Evolutionary conservation across 2,329 filamentous ascomycete genomes (phyloP), one percentile per base, ranked within the genome.

Genomic region (Macrophomina pseudophaseolina): DNA sequence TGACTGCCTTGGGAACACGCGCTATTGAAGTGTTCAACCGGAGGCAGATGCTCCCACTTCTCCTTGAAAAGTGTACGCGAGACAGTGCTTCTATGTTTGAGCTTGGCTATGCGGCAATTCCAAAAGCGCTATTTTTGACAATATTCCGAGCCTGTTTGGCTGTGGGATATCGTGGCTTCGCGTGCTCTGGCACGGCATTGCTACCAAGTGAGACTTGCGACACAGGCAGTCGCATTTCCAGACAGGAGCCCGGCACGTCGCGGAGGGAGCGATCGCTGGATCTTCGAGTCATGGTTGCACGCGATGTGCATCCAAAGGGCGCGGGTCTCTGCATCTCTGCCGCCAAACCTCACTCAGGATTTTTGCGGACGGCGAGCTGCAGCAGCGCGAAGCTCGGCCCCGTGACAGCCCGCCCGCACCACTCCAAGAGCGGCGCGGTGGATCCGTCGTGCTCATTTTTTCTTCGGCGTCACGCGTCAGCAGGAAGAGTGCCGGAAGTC

Each of bases 231-330:
- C 58, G 58, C 58, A 62, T 62, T 62, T n/a, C 30, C 46, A 64
- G n/a, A 48, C 62, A 51, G 52, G 44, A 33, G 46, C 44, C 54
- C 64, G 54, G 64, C 64, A 60, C 28, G 18, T 33, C 44, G 54
- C 52, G 53, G 52, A 60, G 53, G 52, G 52, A 42, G 46, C 53
- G 64, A 66, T 66, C 53, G 60, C 46, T 49, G 44, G 30, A 62
- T 49, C 42, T 53, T 64, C 60, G 60, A 64, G 60, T 64, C 60
- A 64, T 64, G 60, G 60, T 64, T 16, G 60, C 60, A 64, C 60
- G 48, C 59, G 48, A 51, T 60, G 56, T 30, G 30, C 49, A 38
- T 28, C 51, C 52, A 40, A 33, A 32, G 32, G 28, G 42, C 12
- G 60, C 60, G 60, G 60, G 48, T 30, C 38, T 30, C 38, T 64